Evolutionary conservation across 2,329 filamentous ascomycete species (phyloP), one percentile per base, ranked within the genome.

Genomic region (Venturia asperata): DNA sequence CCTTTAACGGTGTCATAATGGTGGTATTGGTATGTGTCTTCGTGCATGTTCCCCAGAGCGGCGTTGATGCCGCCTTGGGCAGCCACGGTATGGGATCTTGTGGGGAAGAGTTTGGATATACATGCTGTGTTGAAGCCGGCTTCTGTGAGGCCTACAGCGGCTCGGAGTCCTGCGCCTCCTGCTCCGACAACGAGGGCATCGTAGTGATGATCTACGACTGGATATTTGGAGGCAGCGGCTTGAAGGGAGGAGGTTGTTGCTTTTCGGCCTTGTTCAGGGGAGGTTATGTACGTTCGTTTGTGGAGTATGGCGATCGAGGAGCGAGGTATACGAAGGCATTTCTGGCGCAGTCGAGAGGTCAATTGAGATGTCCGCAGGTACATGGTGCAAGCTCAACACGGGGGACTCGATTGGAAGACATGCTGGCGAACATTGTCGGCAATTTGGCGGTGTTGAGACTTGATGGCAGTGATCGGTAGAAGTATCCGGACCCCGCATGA

Each of bases 61-160:
- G 82, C 82, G 71, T 84, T 84, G 71, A 87, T 87, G 68, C 85
- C 85, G 68, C 85, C 85, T 74, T 87, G 85, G 30, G 85, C 85
- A n/a, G 85, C 85, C 66, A 87, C 85, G 13, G 64, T 65, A n/a
- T 65, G 64, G 24, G 64, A 65, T 58, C 85, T 78, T 21, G 85
- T 87, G 41, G 83, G 83, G 73, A 87, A 87, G 42, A 87, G 77
- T 72, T 87, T 87, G 39, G 83, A 83, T 68, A 87, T 81, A 76
- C 85, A 87, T 67, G 85, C 85, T 67, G 84, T 87, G 69, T 87
- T 85, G 71, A 87, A 81, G 10, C 85, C 85, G 68, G 83, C 82
- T 76, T 87, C 84, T 41, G 85, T 84, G 52, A 87, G 78, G 70
- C 85, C 85, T 70, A 87, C 84, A 66, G 85, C 84, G 63, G 85